Evolutionary conservation across 2,329 filamentous ascomycete species (phyloP), one percentile per base, ranked within the genome.

Genomic region (Penicillium aurantiogriseum): DNA sequence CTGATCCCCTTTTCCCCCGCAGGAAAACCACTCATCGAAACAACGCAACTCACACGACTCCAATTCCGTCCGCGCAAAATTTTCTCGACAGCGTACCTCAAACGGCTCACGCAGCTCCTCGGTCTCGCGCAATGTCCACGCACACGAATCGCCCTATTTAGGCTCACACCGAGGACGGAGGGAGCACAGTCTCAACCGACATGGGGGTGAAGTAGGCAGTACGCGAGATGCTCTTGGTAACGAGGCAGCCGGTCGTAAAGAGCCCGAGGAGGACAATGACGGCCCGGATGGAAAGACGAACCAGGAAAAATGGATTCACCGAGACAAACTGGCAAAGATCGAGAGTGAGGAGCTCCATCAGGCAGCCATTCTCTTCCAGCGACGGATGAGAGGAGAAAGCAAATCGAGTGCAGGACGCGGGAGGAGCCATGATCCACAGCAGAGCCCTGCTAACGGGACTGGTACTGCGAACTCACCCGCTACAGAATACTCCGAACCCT

Each of bases 271-370:
- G 53, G 44, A 49, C 35, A 62, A 61, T 35, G 67, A 67, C 4
- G 64, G 63, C 25, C 31, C 56, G 35, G 48, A 62, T n/a, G 54
- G 36, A 11, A 62, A 68, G 13, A 55, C 68, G 35, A 71, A 75
- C n/a, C 63, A 71, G 21, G 75, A 75, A 56, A 76, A 78, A 39
- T 81, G 79, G 79, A 81, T 81, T 52, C 79, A 81, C 59, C 73
- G 79, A 10, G 79, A 81, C 62, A 81, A 81, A 63, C 63, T 81
- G 56, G 79, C 79, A 23, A 75, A 74, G 53, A 81, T 81, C 35
- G 79, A 81, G 63, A 80, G 77, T 55, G 77, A 80, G 67, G 79
- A 81, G 62, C 64, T 81, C 48, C 79, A 80, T 52, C 77, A 79
- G 62, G 76, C 77, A 10, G 77, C 78, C 21, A 76, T 79, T 47